These are phyloP conservation scores for Amanita subjunquillea DNA, from an alignment of 768 basidiomycete species.

Conservation along the genomic window DNA sequence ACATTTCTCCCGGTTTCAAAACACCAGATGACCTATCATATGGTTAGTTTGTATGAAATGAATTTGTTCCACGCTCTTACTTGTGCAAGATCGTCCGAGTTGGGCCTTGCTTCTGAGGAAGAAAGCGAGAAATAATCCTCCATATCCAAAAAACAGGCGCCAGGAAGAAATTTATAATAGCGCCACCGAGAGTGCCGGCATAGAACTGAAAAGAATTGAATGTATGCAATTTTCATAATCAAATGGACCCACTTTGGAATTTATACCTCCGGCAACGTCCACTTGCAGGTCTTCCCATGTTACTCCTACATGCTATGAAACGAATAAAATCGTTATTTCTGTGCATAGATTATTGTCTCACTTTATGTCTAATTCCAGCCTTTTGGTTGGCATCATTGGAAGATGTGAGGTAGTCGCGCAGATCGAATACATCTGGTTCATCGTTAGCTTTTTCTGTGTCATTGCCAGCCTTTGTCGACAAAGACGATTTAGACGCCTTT, in stretches of 20 bases:
- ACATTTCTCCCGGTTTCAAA: constrained; percentile 78
- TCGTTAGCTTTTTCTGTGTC: constrained; percentile 31
- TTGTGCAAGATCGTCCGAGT: constrained; percentile 52
- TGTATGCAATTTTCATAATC: no score
- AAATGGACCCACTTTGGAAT: constrained; percentile 37
- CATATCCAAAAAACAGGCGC: constrained; percentile 39
- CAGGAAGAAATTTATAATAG: constrained; percentile 41
- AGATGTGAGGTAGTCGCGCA: constrained; percentile 56
- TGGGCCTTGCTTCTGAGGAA: constrained; percentile 26
- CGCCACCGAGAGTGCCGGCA: constrained; percentile 54
- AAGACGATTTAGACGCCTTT: constrained; percentile 12
- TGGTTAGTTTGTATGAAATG: neutral
- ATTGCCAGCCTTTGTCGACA: constrained; percentile 22
- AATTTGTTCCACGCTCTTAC: constrained; percentile 18
- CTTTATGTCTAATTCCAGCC: constrained; percentile 63
- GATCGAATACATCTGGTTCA: constrained; percentile 38
- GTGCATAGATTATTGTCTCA: constrained; percentile 9
- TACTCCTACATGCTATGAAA: constrained; percentile 51
- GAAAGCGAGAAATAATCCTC: constrained; percentile 25
- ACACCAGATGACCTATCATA: constrained; percentile 47
- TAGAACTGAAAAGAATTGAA: constrained; percentile 29
- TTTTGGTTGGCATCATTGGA: constrained; percentile 56
- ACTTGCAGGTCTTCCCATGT: constrained; percentile 66
- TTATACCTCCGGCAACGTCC: constrained; percentile 41
- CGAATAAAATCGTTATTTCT: neutral